These are phyloP conservation scores for Ceraceosorus guamensis DNA, from an alignment of 1,284 basidiomycete genomes.

Conservation along the genomic window DNA sequence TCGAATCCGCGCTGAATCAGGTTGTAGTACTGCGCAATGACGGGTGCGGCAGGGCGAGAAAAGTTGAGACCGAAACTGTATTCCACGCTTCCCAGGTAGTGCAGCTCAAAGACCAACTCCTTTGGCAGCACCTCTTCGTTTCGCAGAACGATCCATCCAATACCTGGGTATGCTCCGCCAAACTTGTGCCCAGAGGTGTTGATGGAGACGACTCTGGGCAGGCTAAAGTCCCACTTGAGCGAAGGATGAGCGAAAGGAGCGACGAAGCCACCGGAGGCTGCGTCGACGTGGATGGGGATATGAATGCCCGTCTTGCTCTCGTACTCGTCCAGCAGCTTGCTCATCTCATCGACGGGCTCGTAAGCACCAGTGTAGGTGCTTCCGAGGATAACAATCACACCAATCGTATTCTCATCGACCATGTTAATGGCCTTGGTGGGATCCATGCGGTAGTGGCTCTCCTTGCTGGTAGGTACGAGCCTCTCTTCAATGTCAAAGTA, in stretches of 20 bases:
- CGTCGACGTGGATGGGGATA: slow-evolving; percentile 58
- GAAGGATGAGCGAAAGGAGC: slow-evolving; percentile 73
- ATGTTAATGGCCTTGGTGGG: slow-evolving; percentile 76
- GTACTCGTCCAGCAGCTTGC: slow-evolving; percentile 74
- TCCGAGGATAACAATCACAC: slow-evolving; percentile 56
- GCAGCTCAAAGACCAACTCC: slow-evolving; percentile 73
- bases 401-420: slow-evolving; percentile 74
- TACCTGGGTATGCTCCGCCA: slow-evolving; percentile 51
- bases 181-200: slow-evolving; percentile 63
- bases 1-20: slow-evolving; percentile 46
- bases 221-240: slow-evolving; percentile 63
- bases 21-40: slow-evolving; percentile 89
- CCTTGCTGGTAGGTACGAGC: slow-evolving; percentile 34
- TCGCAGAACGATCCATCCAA: slow-evolving; percentile 47
- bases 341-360: slow-evolving; percentile 82
- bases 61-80: slow-evolving; percentile 84
- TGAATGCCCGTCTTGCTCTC: slow-evolving; percentile 65
- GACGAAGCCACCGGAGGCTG: slow-evolving; percentile 48
- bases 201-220: slow-evolving; percentile 71
- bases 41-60: slow-evolving; percentile 78
- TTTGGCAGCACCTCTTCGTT: slow-evolving; percentile 51
- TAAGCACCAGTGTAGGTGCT: slow-evolving; percentile 87
- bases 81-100: slow-evolving; percentile 51
- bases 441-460: slow-evolving; percentile 63
- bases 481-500: slow-evolving; percentile 76